Percentiles rank a stretch among this genome's conserved stretches.
phyloP scores from a whole-genome alignment of 2,329 filamentous ascomycete genomes.

The Penicillium sp. region DNA sequence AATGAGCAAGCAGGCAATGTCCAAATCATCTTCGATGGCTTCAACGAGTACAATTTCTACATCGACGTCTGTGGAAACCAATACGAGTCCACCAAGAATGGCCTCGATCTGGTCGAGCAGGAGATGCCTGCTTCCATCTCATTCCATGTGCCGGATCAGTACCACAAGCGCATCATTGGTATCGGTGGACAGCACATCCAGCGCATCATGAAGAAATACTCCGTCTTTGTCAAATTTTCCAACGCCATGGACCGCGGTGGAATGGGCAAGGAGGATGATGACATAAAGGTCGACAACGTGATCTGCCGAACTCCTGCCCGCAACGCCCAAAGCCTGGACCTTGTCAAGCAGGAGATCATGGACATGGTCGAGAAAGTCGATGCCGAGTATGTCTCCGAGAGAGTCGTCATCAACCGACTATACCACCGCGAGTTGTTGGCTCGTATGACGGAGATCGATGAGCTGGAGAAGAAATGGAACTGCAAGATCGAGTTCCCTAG shows the following conservation, averaged over 20 bases:
- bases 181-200: slow-evolving; percentile 99
- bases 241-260: slow-evolving; percentile 98
- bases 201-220: slow-evolving; percentile 99
- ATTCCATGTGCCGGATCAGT: slow-evolving; percentile 98
- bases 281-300: slow-evolving; percentile 98
- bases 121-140: slow-evolving; percentile 99
- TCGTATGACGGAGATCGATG: slow-evolving; percentile 84
- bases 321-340: slow-evolving; percentile 93
- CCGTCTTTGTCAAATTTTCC: slow-evolving; percentile 98
- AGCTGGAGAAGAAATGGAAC: slow-evolving; percentile 98
- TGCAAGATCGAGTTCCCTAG: slow-evolving; percentile 99
- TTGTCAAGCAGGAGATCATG: slow-evolving; percentile 98
- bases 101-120: slow-evolving; percentile 89
- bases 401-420: slow-evolving; percentile 87
- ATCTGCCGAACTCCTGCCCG: slow-evolving; percentile 96
- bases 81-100: slow-evolving; percentile 93
- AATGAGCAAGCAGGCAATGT: slow-evolving; percentile 66
- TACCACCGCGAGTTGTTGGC: slow-evolving; percentile 93
- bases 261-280: slow-evolving; percentile 92
- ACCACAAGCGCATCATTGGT: slow-evolving; percentile 98
- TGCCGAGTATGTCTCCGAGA: slow-evolving; percentile 93
- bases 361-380: slow-evolving; percentile 99
- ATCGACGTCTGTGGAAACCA: slow-evolving; percentile 92
- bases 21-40: slow-evolving; percentile 98
- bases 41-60: slow-evolving; percentile 99